These are phyloP conservation scores for Clitopilus hobsonii DNA, from an alignment of 768 basidiomycete genomes.

Conservation along the genomic window DNA sequence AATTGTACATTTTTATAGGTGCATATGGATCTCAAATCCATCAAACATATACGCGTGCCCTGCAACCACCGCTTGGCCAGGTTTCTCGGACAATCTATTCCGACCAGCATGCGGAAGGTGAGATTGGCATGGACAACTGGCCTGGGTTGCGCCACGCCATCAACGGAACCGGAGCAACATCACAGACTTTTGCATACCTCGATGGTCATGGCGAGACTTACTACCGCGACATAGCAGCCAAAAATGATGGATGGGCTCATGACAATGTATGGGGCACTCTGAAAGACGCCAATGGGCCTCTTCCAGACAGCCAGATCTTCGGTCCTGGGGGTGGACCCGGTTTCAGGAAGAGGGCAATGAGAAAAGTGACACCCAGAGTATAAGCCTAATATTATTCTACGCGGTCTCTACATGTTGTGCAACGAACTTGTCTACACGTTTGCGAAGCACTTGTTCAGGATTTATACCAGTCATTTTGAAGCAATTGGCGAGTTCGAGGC, in stretches of 20 bases:
- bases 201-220: conserved; percentile 24
- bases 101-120: conserved; percentile 23
- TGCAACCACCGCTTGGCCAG: conserved; percentile 19
- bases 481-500: conserved; percentile 43
- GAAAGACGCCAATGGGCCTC: conserved; percentile 21
- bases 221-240: conserved; percentile 24
- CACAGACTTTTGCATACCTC: conserved; percentile 25
- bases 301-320: conserved; percentile 22
- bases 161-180: conserved; percentile 24
- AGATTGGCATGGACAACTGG: conserved; percentile 28
- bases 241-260: conserved; percentile 27
- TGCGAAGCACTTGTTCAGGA: conserved; percentile 62
- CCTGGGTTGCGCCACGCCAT: conserved; percentile 26
- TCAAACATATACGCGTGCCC: conserved; percentile 23
- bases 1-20: conserved; percentile 15
- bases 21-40: conserved; percentile 23
- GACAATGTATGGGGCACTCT: conserved; percentile 26
- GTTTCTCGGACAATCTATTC: conserved; percentile 20
- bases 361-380: neutral
- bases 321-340: conserved; percentile 25
- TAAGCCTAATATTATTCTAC: neutral
- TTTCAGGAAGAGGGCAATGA: conserved; percentile 7
- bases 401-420: conserved; percentile 13
- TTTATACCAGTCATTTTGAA: conserved; percentile 54
- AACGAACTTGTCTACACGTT: conserved; percentile 58